phyloP scores from a whole-genome alignment of 2,329 filamentous ascomycete species.

The Neofusicoccum sp. region DNA sequence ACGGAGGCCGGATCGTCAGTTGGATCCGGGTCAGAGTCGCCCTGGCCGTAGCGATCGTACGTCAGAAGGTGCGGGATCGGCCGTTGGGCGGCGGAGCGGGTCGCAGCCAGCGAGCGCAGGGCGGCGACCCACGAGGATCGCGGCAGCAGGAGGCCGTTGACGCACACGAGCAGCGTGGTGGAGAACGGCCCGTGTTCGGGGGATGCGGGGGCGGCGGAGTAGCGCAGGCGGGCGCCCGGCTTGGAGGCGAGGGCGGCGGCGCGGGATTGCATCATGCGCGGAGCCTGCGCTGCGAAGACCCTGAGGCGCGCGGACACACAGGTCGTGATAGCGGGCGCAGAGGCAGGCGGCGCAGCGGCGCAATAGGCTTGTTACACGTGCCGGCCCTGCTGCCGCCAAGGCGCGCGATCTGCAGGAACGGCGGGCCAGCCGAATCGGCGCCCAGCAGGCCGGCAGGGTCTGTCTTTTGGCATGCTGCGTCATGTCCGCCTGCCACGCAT shows the following conservation, averaged over 20 bases:
- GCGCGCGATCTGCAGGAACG: background rate
- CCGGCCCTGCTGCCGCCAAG: slow-evolving; percentile 11
- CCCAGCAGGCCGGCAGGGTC: slow-evolving; percentile 14
- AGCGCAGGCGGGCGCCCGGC: slow-evolving; percentile 23
- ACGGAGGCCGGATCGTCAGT: slow-evolving; percentile 31
- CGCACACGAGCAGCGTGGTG: slow-evolving; percentile 45
- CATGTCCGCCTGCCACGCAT: slow-evolving; percentile 9
- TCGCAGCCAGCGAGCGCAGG: slow-evolving; percentile 36
- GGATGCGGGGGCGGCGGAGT: slow-evolving; percentile 9
- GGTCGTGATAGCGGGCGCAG: background rate
- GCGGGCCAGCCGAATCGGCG: slow-evolving; percentile 9
- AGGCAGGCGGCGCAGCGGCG: background rate
- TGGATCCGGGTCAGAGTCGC: slow-evolving; percentile 53
- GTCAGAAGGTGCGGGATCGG: slow-evolving; percentile 51
- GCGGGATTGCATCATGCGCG: slow-evolving; percentile 7
- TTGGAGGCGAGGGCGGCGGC: slow-evolving; percentile 34
- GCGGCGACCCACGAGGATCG: slow-evolving; percentile 42
- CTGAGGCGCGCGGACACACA: no score
- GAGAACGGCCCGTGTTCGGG: slow-evolving; percentile 30
- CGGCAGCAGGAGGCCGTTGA: slow-evolving; percentile 49
- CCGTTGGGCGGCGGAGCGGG: slow-evolving; percentile 28
- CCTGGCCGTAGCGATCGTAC: slow-evolving; percentile 64
- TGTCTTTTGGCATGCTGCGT: slow-evolving; percentile 1
- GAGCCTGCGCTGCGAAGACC: no score
- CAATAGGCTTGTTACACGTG: background rate